Evolutionary conservation across 2,329 filamentous ascomycete species (phyloP), one percentile per base, ranked within the genome.

Genomic region (Amauroascus niger): DNA sequence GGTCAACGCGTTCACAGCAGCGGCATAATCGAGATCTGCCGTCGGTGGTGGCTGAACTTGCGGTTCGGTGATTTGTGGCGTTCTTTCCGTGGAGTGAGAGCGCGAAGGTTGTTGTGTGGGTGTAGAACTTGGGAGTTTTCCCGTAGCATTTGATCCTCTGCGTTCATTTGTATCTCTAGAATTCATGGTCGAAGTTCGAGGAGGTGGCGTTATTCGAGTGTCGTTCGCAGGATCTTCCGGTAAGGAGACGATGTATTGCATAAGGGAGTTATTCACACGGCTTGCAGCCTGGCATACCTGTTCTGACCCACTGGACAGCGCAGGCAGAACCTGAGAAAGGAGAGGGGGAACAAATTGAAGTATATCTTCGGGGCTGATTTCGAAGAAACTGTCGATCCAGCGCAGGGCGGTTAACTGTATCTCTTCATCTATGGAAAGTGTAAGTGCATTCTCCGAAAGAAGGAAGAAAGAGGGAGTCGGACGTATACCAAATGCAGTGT

Each of bases 301-400:
- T 60, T 97, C 90, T 11, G 93, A 86, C 50, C 86, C 87, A 64
- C 90, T 95, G 4, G 91, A 91, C 79, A 98, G 88, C 26, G 90
- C 89, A 14, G 93, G 94, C 26, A 98, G 79, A 53, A 98, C 86
- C 64, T 96, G 88, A 1, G 89, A 88, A 41, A 98, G 74, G 28
- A 98, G 84, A 61, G 88, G 87, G 20, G 94, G 94, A 0, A 95
- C 93, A 67, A 97, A 97, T 3, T 87, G 87, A 40, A 98, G 77
- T 3, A 98, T 94, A 64, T 98, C 93, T 66, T 96, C 93, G 0
- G 93, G 91, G 62, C 90, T 96, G 44, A 98, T 97, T 59, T 97
- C 90, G 61, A 98, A 86, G 67, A 98, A 96, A 56, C 86, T 87
- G 60, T 96, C 89, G 59, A 98, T 89, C 93, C 93, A 98, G 58